phyloP scores from a whole-genome alignment of 2,329 filamentous ascomycete species.

The Metarhizium brunneum region DNA sequence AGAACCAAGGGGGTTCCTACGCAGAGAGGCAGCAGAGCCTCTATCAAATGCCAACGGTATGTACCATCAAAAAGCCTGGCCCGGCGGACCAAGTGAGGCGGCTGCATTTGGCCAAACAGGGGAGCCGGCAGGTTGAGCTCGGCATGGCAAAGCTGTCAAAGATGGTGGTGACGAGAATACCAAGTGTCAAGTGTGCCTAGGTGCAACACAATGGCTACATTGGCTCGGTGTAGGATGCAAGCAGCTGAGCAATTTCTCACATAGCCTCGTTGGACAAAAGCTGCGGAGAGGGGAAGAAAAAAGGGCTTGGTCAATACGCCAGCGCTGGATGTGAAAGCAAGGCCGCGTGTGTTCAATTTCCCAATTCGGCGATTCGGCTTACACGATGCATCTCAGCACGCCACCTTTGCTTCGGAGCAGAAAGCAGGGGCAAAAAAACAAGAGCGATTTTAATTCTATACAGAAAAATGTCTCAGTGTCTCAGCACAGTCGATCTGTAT shows the following conservation, averaged over 20 bases:
- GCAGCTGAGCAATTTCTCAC: not conserved
- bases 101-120: not conserved
- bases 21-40: not conserved
- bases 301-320: too few species aligned
- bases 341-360: not conserved
- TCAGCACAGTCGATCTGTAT: too few species aligned
- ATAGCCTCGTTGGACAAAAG: not conserved
- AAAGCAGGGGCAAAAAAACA: too few species aligned
- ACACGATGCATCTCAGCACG: not conserved
- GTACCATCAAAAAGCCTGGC: not conserved
- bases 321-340: too few species aligned
- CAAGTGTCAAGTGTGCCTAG: too few species aligned
- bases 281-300: too few species aligned
- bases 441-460: too few species aligned
- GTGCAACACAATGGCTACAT: not conserved
- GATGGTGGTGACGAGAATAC: not conserved
- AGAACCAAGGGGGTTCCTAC: not conserved
- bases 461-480: too few species aligned
- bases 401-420: not conserved
- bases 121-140: not conserved
- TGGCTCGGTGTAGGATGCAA: not conserved
- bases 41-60: not conserved
- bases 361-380: not conserved
- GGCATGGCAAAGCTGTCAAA: too few species aligned
- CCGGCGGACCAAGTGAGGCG: not conserved